Evolutionary conservation across 345 rosid genomes (phyloP).

Genomic region (Melastoma malabathricum): DNA sequence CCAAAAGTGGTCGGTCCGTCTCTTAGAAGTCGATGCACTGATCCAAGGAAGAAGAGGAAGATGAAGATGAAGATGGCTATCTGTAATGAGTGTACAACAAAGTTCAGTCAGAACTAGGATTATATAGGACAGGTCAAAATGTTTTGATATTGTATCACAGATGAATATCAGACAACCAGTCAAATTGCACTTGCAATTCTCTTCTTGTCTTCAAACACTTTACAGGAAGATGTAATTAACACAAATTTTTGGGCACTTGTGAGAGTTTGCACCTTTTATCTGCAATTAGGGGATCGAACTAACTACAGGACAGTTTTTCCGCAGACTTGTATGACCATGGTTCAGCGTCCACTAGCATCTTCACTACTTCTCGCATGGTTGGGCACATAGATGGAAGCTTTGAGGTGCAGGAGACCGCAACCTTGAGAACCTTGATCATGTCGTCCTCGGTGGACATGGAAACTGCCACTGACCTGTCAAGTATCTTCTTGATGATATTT

Average conservation of each 20-base stretch:
- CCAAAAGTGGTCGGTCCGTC: background rate
- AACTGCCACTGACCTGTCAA: conserved; percentile 29
- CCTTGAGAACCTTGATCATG: conserved; percentile 62
- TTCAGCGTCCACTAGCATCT: conserved; percentile 63
- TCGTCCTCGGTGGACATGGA: conserved; percentile 22
- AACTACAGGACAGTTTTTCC: conserved; percentile 10
- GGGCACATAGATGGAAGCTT: conserved; percentile 74
- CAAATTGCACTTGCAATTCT: no score
- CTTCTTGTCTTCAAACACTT: no score
- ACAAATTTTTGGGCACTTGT: no score
- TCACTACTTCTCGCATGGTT: conserved; percentile 66
- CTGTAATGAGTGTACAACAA: no score
- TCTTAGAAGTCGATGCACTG: conserved; percentile 4
- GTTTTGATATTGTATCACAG: no score
- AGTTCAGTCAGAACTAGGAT: no score
- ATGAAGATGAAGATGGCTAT: no score
- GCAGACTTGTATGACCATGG: conserved; percentile 24
- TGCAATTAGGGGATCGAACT: background rate
- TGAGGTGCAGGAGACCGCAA: conserved; percentile 59
- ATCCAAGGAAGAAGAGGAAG: no score
- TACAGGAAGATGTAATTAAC: no score
- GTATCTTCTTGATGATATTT: conserved; percentile 42
- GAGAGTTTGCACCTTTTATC: background rate
- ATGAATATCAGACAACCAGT: no score
- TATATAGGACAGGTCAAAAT: no score